A percentile compares a stretch with the other conserved stretches of the same genome.
phyloP scores from a whole-genome alignment of 2,329 filamentous ascomycete genomes.

The Catunica adiposa region DNA sequence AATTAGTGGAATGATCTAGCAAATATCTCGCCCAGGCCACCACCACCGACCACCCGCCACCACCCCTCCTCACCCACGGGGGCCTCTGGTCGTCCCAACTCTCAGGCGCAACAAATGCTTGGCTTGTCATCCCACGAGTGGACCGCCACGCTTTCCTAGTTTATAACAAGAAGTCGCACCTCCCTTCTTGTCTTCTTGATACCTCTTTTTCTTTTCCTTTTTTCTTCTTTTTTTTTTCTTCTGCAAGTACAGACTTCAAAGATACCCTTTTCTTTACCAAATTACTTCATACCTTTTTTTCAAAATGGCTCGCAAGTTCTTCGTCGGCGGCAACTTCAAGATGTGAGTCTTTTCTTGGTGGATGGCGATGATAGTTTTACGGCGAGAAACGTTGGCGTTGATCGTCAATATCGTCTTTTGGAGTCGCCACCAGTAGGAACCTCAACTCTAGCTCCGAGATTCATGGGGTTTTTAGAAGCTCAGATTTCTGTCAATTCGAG shows the following conservation, averaged over 20 bases:
- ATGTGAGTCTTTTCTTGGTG: slow-evolving; percentile 46
- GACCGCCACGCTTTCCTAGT: neutral
- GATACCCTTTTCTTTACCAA: slow-evolving; percentile 9
- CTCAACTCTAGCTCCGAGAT: too few species aligned
- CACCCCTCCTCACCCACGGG: too few species aligned
- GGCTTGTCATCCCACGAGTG: neutral
- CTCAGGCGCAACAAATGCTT: neutral
- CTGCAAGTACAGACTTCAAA: neutral
- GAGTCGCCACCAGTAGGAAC: too few species aligned
- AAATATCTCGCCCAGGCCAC: neutral
- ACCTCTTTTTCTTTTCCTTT: slow-evolving; percentile 3
- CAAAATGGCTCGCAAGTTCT: slow-evolving; percentile 90
- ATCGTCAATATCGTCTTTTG: too few species aligned
- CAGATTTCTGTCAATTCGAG: too few species aligned
- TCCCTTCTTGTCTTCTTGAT: slow-evolving; percentile 1
- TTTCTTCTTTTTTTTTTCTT: slow-evolving; percentile 3
- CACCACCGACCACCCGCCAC: too few species aligned
- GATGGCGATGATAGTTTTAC: neutral
- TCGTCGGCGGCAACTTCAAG: slow-evolving; percentile 98
- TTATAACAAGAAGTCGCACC: neutral
- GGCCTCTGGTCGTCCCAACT: neutral
- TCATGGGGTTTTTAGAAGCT: too few species aligned
- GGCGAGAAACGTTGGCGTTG: neutral
- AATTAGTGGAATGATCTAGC: slow-evolving; percentile 2
- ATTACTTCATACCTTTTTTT: slow-evolving; percentile 22